Evolutionary conservation across 2,329 filamentous ascomycete genomes (phyloP).

Genomic region (Colletotrichum sp.): DNA sequence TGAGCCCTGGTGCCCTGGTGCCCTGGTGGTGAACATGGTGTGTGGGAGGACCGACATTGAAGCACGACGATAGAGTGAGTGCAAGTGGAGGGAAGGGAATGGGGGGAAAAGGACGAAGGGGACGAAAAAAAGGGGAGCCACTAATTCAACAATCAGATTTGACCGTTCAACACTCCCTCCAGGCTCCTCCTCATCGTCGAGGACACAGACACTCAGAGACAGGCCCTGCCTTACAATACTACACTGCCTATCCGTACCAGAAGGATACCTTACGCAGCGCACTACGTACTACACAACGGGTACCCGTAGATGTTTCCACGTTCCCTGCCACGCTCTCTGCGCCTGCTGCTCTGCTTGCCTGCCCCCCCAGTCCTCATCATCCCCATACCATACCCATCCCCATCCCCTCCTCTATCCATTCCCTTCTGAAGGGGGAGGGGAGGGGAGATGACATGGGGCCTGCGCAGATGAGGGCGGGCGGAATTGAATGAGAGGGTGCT

Average conservation of each 20-base stretch:
- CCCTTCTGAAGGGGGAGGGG: neutral
- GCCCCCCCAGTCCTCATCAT: neutral
- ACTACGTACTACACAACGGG: neutral
- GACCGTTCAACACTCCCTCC: neutral
- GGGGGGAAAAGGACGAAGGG: no score
- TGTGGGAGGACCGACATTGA: neutral
- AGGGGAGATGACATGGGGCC: constrained; percentile 13
- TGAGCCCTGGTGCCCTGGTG: neutral
- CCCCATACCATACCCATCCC: neutral
- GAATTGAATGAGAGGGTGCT: constrained; percentile 13
- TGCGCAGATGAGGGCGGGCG: constrained; percentile 12
- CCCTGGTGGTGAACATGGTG: neutral
- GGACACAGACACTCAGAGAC: neutral
- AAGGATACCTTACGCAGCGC: neutral
- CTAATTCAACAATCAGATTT: neutral
- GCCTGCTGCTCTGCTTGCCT: neutral
- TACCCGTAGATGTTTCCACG: neutral
- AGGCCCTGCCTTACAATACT: neutral
- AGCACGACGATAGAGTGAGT: neutral
- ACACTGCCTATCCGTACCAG: neutral
- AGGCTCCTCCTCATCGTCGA: neutral
- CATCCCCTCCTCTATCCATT: neutral
- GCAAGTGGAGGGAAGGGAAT: neutral
- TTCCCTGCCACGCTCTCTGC: neutral
- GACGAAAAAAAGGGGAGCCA: neutral